phyloP scores from a whole-genome alignment of 1,284 basidiomycete species.

The Tilletiopsis washingtonensis region DNA sequence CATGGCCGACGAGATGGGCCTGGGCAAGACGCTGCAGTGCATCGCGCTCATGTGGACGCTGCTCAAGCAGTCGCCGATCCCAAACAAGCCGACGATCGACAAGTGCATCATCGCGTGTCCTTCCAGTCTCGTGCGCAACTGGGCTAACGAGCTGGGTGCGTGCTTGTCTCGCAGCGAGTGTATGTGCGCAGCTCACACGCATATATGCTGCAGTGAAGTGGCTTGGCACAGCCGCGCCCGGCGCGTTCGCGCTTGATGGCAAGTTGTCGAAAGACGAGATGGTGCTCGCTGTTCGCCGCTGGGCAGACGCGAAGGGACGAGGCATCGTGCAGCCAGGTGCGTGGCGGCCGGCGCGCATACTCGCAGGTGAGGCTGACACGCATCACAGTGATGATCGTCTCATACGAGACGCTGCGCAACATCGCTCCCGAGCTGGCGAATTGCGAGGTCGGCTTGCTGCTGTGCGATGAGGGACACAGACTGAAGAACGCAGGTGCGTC shows the following conservation, averaged over 20 bases:
- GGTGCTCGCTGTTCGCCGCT: slow-evolving; percentile 39
- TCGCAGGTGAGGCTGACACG: background rate
- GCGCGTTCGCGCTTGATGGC: slow-evolving; percentile 41
- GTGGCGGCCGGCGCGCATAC: background rate
- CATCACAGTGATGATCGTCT: slow-evolving; percentile 81
- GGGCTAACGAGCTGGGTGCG: slow-evolving; percentile 90
- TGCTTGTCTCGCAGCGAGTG: slow-evolving; percentile 8
- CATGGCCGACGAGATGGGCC: slow-evolving; percentile 99
- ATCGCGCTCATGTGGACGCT: slow-evolving; percentile 93
- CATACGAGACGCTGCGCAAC: slow-evolving; percentile 80
- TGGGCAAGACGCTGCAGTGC: slow-evolving; percentile 83
- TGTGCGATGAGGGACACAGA: slow-evolving; percentile 95
- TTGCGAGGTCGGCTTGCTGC: slow-evolving; percentile 70
- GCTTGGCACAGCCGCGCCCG: slow-evolving; percentile 40
- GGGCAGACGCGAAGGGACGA: slow-evolving; percentile 37
- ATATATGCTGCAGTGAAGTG: slow-evolving; percentile 24
- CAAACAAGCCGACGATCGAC: slow-evolving; percentile 80
- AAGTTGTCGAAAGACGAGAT: slow-evolving; percentile 43
- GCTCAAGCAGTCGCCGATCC: slow-evolving; percentile 86
- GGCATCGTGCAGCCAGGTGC: slow-evolving; percentile 35
- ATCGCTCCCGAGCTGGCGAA: slow-evolving; percentile 39
- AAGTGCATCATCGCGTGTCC: slow-evolving; percentile 98
- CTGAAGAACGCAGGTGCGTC: slow-evolving; percentile 98
- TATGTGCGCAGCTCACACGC: background rate
- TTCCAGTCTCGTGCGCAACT: slow-evolving; percentile 91